Evolutionary conservation across 2,329 filamentous ascomycete genomes (phyloP).

Genomic region (Fusarium napiforme): DNA sequence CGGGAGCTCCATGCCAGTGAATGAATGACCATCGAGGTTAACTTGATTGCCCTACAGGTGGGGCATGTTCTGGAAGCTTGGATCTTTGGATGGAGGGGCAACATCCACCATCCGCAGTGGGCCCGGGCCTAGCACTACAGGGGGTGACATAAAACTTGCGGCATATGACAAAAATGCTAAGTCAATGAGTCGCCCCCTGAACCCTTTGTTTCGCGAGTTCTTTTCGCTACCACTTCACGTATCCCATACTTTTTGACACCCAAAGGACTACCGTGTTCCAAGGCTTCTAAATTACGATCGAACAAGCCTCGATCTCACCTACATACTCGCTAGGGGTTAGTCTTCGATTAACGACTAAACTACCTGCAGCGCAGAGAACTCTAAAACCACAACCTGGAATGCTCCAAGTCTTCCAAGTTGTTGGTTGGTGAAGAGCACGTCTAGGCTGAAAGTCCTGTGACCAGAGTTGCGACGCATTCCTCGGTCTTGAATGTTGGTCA

Average conservation of each 20-base stretch:
- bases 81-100: slow-evolving; percentile 1
- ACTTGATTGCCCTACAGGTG: not conserved
- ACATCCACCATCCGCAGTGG: not conserved
- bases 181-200: accelerated
- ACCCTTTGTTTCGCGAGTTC: accelerated
- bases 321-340: not conserved
- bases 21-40: not conserved
- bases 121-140: not conserved
- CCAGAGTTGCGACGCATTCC: not conserved
- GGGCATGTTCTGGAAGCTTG: slow-evolving; percentile 8
- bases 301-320: slow-evolving; percentile 1
- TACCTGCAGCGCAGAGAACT: not conserved
- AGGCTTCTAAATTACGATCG: not conserved
- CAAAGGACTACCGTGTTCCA: not conserved
- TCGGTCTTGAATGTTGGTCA: not conserved
- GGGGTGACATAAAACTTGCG: not conserved
- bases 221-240: not conserved
- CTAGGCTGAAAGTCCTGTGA: not conserved
- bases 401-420: not conserved
- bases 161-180: not conserved
- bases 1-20: not conserved
- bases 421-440: not conserved
- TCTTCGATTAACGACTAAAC: slow-evolving; percentile 4
- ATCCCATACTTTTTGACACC: not conserved
- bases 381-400: not conserved